Conservation (phyloP, 768 basidiomycete genomes). For the Austroboletus festivus region DNA sequence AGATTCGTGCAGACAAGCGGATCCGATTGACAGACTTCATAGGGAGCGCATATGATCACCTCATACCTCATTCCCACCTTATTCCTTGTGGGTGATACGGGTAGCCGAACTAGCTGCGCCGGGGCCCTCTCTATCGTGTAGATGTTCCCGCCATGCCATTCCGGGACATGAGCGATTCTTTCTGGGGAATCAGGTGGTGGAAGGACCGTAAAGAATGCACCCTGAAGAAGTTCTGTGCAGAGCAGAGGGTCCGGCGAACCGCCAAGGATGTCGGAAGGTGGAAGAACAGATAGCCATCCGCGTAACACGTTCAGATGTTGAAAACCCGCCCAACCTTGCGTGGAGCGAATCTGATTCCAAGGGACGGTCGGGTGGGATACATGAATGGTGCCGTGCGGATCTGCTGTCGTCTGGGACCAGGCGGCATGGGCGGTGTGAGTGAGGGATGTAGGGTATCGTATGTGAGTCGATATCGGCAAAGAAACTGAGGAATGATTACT, state of each 20-base stretch:
- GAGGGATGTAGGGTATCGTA: constrained; percentile 58
- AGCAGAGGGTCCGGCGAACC: constrained; percentile 41
- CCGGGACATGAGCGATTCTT: constrained; percentile 28
- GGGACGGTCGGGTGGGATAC: constrained; percentile 66
- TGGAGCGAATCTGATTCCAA: constrained; percentile 63
- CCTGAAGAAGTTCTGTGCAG: constrained; percentile 61
- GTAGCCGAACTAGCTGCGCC: constrained; percentile 48
- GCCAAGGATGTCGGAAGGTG: constrained; percentile 30
- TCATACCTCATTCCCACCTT: constrained; percentile 56
- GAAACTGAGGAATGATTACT: constrained; percentile 6
- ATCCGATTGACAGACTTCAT: constrained; percentile 53
- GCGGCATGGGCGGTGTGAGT: constrained; percentile 40
- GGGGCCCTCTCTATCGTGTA: constrained; percentile 61
- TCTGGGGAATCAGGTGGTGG: constrained; percentile 38
- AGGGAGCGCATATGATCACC: constrained; percentile 75
- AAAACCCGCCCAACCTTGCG: constrained; percentile 84
- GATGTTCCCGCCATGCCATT: constrained; percentile 88
- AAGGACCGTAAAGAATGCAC: constrained; percentile 71
- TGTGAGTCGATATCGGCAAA: constrained; percentile 8
- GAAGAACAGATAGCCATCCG: constrained; percentile 57
- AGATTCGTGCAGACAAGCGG: background rate
- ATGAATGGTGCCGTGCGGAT: constrained; percentile 45
- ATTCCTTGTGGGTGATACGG: constrained; percentile 34
- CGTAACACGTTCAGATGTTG: constrained; percentile 77
- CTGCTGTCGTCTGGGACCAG: constrained; percentile 50